These are phyloP conservation scores for Sugiyamaella japonica DNA, from an alignment of 1,139 yeast genomes.

Conservation along the genomic window DNA sequence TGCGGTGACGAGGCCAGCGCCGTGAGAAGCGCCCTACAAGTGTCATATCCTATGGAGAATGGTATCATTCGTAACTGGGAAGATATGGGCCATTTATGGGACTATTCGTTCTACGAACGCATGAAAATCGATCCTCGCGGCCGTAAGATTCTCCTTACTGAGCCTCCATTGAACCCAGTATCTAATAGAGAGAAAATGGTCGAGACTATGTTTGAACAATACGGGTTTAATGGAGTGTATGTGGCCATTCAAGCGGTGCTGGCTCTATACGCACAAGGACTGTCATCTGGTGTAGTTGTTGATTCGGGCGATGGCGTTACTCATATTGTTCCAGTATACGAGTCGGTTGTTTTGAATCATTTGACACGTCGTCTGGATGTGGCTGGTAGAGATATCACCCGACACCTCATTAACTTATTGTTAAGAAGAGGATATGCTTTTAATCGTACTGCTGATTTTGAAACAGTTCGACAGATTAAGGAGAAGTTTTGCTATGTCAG, in stretches of 20 bases:
- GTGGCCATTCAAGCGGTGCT: slow-evolving; percentile 98
- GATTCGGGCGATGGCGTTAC: slow-evolving; percentile 97
- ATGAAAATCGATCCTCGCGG: slow-evolving; percentile 79
- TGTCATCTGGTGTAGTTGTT: slow-evolving; percentile 97
- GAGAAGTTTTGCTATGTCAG: slow-evolving; percentile 95
- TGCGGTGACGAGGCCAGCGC: slow-evolving; percentile 96
- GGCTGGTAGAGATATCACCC: slow-evolving; percentile 97
- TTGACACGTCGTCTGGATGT: slow-evolving; percentile 90
- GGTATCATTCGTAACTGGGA: slow-evolving; percentile 98
- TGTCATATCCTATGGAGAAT: slow-evolving; percentile 97
- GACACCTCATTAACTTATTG: slow-evolving; percentile 84
- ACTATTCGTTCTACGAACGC: slow-evolving; percentile 90
- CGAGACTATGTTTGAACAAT: slow-evolving; percentile 95
- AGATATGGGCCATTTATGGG: slow-evolving; percentile 98
- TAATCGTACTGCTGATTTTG: slow-evolving; percentile 97
- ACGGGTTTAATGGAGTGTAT: slow-evolving; percentile 92
- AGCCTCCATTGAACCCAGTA: slow-evolving; percentile 97
- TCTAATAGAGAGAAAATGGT: slow-evolving; percentile 94
- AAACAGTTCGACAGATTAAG: slow-evolving; percentile 95
- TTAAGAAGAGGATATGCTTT: slow-evolving; percentile 97
- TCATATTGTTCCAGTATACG: slow-evolving; percentile 97
- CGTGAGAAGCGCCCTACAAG: slow-evolving; percentile 84
- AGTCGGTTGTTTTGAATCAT: slow-evolving; percentile 91
- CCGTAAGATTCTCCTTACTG: slow-evolving; percentile 81
- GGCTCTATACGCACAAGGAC: slow-evolving; percentile 95